These are phyloP conservation scores for Monosporascus sp. DNA, from an alignment of 2,329 filamentous ascomycete species.

Conservation along the genomic window DNA sequence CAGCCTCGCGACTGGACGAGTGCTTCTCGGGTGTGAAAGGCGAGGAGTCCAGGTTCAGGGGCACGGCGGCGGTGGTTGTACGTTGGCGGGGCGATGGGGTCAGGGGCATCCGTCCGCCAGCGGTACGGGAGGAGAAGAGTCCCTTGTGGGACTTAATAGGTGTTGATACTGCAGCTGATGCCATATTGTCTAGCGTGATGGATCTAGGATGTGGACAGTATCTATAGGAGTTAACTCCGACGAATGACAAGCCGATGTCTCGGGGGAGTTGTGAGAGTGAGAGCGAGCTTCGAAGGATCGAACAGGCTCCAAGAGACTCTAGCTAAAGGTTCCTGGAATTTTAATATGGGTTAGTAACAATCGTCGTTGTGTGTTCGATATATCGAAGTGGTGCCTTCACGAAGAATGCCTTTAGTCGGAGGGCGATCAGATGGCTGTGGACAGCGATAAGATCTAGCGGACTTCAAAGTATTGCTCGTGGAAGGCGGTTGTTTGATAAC, in stretches of 20 bases:
- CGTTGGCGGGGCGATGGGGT: constrained; percentile 80
- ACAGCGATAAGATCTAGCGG: constrained; percentile 45
- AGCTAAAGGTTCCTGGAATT: constrained; percentile 52
- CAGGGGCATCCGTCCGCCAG: constrained; percentile 89
- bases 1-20: constrained; percentile 43
- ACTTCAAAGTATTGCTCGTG: constrained; percentile 31
- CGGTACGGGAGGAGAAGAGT: constrained; percentile 86
- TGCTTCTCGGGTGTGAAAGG: constrained; percentile 70
- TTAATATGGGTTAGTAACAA: constrained; percentile 39
- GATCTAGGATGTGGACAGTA: constrained; percentile 30
- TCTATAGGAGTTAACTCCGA: constrained; percentile 27
- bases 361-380: constrained; percentile 41
- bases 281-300: constrained; percentile 35
- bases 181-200: constrained; percentile 54
- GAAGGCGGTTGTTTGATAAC: constrained; percentile 22
- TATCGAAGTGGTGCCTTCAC: constrained; percentile 39
- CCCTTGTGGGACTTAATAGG: constrained; percentile 93
- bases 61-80: constrained; percentile 43
- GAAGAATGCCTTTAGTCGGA: constrained; percentile 39
- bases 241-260: constrained; percentile 47
- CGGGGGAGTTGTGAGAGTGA: constrained; percentile 30
- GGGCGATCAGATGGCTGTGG: constrained; percentile 41
- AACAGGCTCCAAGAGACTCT: constrained; percentile 56
- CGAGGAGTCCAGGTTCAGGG: constrained; percentile 57
- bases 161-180: constrained; percentile 76